Evolutionary conservation across 148 eudicot genomes (phyloP), one percentile per base, ranked within the genome.

Genomic region (Chenopodium suecicum): DNA sequence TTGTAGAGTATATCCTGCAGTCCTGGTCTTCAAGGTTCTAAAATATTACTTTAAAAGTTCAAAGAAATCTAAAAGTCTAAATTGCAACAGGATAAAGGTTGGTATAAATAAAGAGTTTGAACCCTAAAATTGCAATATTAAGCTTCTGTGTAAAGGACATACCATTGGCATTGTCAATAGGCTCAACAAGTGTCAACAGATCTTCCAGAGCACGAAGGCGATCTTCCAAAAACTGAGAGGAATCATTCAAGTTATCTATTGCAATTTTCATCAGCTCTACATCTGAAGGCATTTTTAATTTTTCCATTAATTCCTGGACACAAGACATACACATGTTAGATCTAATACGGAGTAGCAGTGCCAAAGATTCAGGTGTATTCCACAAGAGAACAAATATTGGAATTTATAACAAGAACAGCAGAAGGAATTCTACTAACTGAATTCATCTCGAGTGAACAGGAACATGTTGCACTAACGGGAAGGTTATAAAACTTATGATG

Each of bases 161-260:
- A 94, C 98, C 97, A 80, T 89, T 94, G 84, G 98, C 98, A 83
- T 93, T 95, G 86, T 95, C 94, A 56, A 95, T 89, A 68, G 93
- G 93, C 89, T 95, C 98, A 75, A 95, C 98, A 75, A 95, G 97
- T 79, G 89, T 69, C 86, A 91, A 82, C 78, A 95, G 98, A 79
- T 95, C 98, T 83, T 92, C 88, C 65, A 93, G 85, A 67, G 96
- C 96, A 66, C 90, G 97, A 52, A 87, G 88, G 78, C 82, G 97
- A 75, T 91, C 94, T 83, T 89, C 93, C 87, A 91, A 78, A 77
- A 90, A 64, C 73, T 92, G 60, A 48, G 98, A 91, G 52, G 88
- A 89, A 89, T 95, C 92, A 82, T 89, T 95, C 87, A 95, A 87
- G 76, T 95, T 97, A 84, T 88, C 83, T 58, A 95, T 89, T 67